Evolutionary conservation across 768 basidiomycete species (phyloP), one percentile per base, ranked within the genome.

Genomic region (Leccinum imitatum): DNA sequence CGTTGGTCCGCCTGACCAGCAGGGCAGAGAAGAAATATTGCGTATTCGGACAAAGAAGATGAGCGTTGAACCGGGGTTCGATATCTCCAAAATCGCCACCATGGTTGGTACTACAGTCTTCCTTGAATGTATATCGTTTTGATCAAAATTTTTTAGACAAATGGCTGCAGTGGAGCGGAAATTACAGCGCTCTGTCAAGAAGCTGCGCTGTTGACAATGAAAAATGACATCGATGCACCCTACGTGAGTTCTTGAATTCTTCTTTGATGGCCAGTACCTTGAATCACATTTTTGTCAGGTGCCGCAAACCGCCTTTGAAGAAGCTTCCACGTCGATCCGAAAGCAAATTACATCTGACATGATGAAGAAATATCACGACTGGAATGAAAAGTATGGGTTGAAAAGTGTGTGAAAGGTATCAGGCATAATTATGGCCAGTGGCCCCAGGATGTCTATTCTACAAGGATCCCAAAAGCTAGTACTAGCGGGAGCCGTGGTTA

Each of bases 111-210:
- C 30, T 60, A 21, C 27, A 6, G 46, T 30, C 14, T 60, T 39
- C 25, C 13, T 53, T 44, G 56, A 4, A 19, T 8, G 9, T 23
- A 6, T 46, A 6, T 14, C 7, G 9, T 44, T 39, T 53, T 71
- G 47, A 71, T 52, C 14, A 53, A 25, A 7, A 46, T 33, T 31
- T 17, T 53, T 48, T 10, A 98, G 97, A 91, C 95, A 1, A 87
- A 90, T 10, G 97, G 96, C 1, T 99, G 94, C 71, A 98, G 95
- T 19, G 97, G 97, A 5, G 97, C 97, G 6, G 97, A 99, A 73
- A 86, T 98, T 35, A 82, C 85, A 6, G 87, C 90, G 9, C 81
- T 98, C 48, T 98, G 95, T 71, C 97, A 98, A 75, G 96, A 99
- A 73, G 97, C 97, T 4, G 97, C 96, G 0, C 73, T 98, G 62